phyloP scores from a whole-genome alignment of 2,329 filamentous ascomycete genomes.

The Paecilomyces sp. region DNA sequence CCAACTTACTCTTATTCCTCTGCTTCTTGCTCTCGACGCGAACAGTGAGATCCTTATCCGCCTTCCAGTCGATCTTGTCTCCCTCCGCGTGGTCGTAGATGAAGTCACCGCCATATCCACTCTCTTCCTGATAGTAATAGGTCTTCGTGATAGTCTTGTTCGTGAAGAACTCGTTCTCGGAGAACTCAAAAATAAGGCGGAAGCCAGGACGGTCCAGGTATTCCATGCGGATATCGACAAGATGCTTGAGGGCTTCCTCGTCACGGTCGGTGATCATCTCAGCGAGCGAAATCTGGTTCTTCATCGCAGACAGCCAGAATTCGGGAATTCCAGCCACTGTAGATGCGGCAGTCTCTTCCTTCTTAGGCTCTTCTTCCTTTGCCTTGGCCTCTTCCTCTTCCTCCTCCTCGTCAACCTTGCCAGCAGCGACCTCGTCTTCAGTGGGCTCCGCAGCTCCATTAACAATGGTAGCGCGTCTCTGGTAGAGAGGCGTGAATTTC shows the following conservation, averaged over 20 bases:
- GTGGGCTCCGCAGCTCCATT: constrained; percentile 82
- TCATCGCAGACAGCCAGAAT: constrained; percentile 99
- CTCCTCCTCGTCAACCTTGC: constrained; percentile 70
- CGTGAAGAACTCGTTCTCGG: constrained; percentile 90
- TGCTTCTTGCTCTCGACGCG: constrained; percentile 99
- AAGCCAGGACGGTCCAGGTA: constrained; percentile 98
- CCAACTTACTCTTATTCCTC: constrained; percentile 86
- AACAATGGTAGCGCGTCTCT: constrained; percentile 88
- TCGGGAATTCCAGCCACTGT: constrained; percentile 79
- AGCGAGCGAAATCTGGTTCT: constrained; percentile 94
- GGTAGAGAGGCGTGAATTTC: constrained; percentile 95
- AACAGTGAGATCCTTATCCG: constrained; percentile 86
- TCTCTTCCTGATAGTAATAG: constrained; percentile 98
- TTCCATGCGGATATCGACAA: constrained; percentile 96
- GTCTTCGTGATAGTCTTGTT: constrained; percentile 98
- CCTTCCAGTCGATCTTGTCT: constrained; percentile 96
- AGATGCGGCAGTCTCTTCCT: constrained; percentile 41
- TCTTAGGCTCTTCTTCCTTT: constrained; percentile 48
- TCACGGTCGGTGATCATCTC: constrained; percentile 99
- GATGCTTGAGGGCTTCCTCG: constrained; percentile 82
- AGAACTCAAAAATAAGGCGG: constrained; percentile 95
- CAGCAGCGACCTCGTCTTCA: constrained; percentile 77
- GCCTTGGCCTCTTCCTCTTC: constrained; percentile 61
- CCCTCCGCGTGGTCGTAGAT: constrained; percentile 99
- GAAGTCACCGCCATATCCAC: constrained; percentile 96